Evolutionary conservation across 2,329 filamentous ascomycete species (phyloP), one percentile per base, ranked within the genome.

Genomic region (Alternaria triticina): DNA sequence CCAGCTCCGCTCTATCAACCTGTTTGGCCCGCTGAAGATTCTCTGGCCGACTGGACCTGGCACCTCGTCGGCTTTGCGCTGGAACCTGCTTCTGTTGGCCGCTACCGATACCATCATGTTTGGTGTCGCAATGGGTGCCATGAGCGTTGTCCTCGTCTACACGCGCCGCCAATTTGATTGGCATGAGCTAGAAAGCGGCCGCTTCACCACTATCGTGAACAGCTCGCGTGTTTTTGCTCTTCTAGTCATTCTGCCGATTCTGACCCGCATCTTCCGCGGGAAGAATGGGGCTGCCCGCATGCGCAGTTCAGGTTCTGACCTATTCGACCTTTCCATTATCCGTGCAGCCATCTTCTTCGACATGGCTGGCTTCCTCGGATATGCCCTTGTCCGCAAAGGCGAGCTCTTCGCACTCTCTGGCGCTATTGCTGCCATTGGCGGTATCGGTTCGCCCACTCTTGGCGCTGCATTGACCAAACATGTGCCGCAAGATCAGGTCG

Each of bases 381-480:
- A 94, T 75, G 83, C 90, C 0, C 79, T 94, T 49, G 86, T 89
- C 0, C 86, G 87, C 1, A 86, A 83, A 1, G 86, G 88, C 4
- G 80, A 83, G 0, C 68, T 92, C 1, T 96, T 97, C 78, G 86
- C 92, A 4, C 66, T 88, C 0, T 91, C 89, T 17, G 95, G 93
- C 51, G 83, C 92, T 47, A 72, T 94, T 17, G 90, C 93, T 2
- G 86, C 93, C 0, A 82, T 96, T 43, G 95, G 95, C 23, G 94
- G 94, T 1, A 89, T 98, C 49, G 94, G 91, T 0, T 91, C 90
- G 36, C 94, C 96, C 1, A 96, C 92, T 0, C 85, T 97, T 54
- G 93, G 97, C 74, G 90, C 92, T 2, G 87, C 91, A 1, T 83
- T 97, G 54, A 97, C 94, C 20, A 98, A 97, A 77, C 96, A 98